Percentiles rank a stretch among this genome's conserved stretches.
These are phyloP conservation scores for Massariosphaeria phaeospora DNA, from an alignment of 495 filamentous ascomycete genomes.

Conservation along the genomic window DNA sequence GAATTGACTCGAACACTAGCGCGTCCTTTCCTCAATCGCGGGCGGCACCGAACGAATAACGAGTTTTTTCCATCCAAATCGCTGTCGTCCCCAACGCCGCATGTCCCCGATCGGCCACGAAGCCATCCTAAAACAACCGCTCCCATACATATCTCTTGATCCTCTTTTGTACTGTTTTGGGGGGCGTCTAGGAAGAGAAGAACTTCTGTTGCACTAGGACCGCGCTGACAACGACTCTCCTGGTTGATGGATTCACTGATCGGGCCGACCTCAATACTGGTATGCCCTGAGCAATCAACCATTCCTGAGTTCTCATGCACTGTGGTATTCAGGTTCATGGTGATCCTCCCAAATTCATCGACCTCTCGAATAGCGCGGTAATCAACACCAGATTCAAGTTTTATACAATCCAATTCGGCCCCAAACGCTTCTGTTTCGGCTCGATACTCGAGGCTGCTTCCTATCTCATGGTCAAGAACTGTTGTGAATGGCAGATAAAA, in stretches of 20 bases:
- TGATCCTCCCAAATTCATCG: neutral
- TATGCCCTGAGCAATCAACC: neutral
- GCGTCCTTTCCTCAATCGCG: neutral
- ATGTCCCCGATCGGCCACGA: neutral
- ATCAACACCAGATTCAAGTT: neutral
- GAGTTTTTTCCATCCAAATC: slow-evolving; percentile 5
- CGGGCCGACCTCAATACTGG: neutral
- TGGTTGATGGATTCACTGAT: neutral
- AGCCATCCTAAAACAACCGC: slow-evolving; percentile 2
- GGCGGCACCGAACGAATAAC: slow-evolving; percentile 39
- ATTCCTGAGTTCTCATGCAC: neutral
- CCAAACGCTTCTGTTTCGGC: slow-evolving; percentile 19
- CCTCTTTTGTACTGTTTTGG: neutral
- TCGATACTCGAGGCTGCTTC: neutral
- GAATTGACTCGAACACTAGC: neutral
- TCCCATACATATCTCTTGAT: neutral
- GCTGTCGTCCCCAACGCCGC: neutral
- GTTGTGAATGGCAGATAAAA: slow-evolving; percentile 40
- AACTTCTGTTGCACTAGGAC: neutral
- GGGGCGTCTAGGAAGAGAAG: neutral
- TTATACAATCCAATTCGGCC: slow-evolving; percentile 8
- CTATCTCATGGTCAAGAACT: neutral
- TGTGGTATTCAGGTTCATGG: neutral
- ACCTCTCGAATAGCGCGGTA: neutral
- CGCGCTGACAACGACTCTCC: neutral